Evolutionary conservation across 345 rosid species (phyloP).

Genomic region (Hypericum androsaemum): DNA sequence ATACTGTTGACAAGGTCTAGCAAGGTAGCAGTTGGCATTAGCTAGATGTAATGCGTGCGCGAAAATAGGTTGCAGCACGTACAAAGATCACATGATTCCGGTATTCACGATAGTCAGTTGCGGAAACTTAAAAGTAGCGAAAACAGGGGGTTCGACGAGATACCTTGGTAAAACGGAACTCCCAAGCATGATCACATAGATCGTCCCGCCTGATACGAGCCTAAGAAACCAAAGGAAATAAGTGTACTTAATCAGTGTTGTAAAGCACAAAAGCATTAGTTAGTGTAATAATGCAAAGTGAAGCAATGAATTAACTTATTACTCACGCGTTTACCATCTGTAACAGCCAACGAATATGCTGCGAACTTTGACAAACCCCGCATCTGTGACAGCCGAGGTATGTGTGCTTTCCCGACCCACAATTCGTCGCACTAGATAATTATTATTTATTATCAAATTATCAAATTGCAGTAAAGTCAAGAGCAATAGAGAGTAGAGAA

Average conservation of each 20-base stretch:
- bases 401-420: conserved; percentile 51
- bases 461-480: too few species aligned
- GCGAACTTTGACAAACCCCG: conserved; percentile 44
- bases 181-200: conserved; percentile 56
- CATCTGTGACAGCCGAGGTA: conserved; percentile 39
- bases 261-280: neutral
- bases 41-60: too few species aligned
- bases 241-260: neutral
- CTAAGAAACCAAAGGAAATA: conserved; percentile 21
- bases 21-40: too few species aligned
- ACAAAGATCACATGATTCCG: too few species aligned
- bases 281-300: neutral
- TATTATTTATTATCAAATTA: neutral
- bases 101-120: too few species aligned
- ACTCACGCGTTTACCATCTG: conserved; percentile 49
- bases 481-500: too few species aligned
- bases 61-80: too few species aligned
- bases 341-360: conserved; percentile 43
- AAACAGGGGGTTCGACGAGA: neutral
- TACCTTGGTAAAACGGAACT: conserved; percentile 46
- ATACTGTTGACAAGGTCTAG: too few species aligned
- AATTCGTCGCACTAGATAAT: conserved; percentile 37
- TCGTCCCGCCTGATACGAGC: conserved; percentile 43
- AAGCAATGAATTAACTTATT: neutral
- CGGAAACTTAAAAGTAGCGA: neutral